A percentile compares a stretch with the other conserved stretches of the same genome.
These are phyloP conservation scores for Chloranthus sessilifolius DNA, from an alignment of 164 flowering plant species.

Conservation along the genomic window DNA sequence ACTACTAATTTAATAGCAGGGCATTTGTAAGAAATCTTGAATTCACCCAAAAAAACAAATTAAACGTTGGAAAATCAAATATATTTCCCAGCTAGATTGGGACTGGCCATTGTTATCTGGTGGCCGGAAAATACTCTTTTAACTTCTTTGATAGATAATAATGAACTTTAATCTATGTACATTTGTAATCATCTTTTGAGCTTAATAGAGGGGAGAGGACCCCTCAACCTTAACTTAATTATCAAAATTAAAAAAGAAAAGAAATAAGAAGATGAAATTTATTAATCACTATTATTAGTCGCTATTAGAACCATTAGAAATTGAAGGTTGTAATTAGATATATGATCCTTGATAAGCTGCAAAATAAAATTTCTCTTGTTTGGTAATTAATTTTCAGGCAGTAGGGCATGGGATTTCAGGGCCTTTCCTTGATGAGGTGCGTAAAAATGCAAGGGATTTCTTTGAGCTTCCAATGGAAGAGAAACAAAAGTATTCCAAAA, in stretches of 20 bases:
- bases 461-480: conserved; percentile 24
- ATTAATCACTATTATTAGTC: neutral
- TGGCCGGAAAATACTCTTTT: too few species aligned
- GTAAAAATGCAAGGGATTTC: conserved; percentile 19
- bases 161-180: too few species aligned
- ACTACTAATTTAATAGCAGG: too few species aligned
- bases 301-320: neutral
- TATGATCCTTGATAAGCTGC: neutral
- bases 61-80: too few species aligned
- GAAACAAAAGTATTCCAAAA: conserved; percentile 26
- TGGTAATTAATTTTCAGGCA: conserved; percentile 15
- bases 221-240: neutral
- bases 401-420: conserved; percentile 25
- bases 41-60: too few species aligned
- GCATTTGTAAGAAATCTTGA: too few species aligned
- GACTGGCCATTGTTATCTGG: too few species aligned
- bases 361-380: neutral
- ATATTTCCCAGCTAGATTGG: too few species aligned
- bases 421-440: conserved; percentile 23
- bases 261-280: neutral
- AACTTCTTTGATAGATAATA: too few species aligned
- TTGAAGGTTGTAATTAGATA: too few species aligned
- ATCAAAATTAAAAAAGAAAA: neutral
- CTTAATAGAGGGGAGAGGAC: neutral
- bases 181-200: too few species aligned